phyloP scores from a whole-genome alignment of 331 rosid genomes.

The Arachis monticola region DNA sequence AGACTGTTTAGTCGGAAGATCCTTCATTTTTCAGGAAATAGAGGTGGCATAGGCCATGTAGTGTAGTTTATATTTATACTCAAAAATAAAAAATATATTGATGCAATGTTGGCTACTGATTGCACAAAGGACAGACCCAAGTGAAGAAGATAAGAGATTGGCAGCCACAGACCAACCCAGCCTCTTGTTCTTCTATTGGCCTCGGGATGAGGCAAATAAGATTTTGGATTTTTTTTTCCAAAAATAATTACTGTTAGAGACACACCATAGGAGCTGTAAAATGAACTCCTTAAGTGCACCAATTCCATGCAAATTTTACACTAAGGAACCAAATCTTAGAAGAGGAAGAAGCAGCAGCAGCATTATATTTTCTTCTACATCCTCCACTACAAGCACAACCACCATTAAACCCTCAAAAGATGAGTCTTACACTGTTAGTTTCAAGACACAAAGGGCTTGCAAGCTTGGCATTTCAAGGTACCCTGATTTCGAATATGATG shows the following conservation, averaged over 20 bases:
- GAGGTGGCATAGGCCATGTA: no score
- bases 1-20: no score
- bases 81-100: no score
- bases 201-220: not conserved
- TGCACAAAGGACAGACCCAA: conserved; percentile 10
- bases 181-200: conserved; percentile 42
- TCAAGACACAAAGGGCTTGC: conserved; percentile 73
- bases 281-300: conserved; percentile 56
- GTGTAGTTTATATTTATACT: no score
- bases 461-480: conserved; percentile 83
- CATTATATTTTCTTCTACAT: conserved; percentile 55
- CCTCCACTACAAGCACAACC: conserved; percentile 36
- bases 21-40: no score
- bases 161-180: conserved; percentile 33
- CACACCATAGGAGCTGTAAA: conserved; percentile 61
- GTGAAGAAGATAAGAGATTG: conserved; percentile 55
- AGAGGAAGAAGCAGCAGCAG: conserved; percentile 47
- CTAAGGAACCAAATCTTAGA: conserved; percentile 43
- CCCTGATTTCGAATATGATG: conserved; percentile 84
- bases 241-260: not conserved
- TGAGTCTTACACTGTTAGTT: conserved; percentile 46
- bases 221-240: not conserved
- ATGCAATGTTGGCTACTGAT: conserved; percentile 24
- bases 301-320: conserved; percentile 49
- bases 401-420: conserved; percentile 36